These are phyloP conservation scores for Lepidium campestre DNA, from an alignment of 441 rosid species.

Conservation along the genomic window DNA sequence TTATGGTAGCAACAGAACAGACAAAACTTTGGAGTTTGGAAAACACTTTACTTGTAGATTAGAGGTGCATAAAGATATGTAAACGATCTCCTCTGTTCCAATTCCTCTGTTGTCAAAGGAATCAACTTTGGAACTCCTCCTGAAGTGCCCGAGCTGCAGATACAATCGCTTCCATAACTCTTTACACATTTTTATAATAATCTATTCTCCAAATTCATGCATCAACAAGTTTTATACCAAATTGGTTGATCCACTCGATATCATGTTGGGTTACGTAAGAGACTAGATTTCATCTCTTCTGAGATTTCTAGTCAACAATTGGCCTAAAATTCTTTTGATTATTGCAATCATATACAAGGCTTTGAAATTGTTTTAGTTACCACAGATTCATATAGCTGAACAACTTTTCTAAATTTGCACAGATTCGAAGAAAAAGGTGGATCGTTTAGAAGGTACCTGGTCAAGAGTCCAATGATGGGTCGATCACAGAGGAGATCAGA, in stretches of 20 bases:
- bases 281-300: too few species aligned
- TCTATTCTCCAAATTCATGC: neutral
- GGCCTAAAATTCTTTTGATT: neutral
- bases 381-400: neutral
- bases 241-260: neutral
- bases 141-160: constrained; percentile 70
- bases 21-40: neutral
- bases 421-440: neutral
- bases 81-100: constrained; percentile 41
- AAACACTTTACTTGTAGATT: constrained; percentile 41
- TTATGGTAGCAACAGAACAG: neutral
- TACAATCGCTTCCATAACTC: neutral
- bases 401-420: too few species aligned
- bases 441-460: constrained; percentile 5
- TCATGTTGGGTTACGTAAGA: neutral
- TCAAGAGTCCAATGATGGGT: constrained; percentile 34
- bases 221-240: neutral
- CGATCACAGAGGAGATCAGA: constrained; percentile 42
- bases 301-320: neutral
- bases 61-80: constrained; percentile 45
- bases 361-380: neutral
- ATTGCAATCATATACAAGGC: neutral
- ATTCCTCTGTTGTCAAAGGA: constrained; percentile 58
- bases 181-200: neutral
- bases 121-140: constrained; percentile 73